These are phyloP conservation scores for Otatea glauca DNA, from an alignment of 176 grass and related monocot species.

Conservation along the genomic window DNA sequence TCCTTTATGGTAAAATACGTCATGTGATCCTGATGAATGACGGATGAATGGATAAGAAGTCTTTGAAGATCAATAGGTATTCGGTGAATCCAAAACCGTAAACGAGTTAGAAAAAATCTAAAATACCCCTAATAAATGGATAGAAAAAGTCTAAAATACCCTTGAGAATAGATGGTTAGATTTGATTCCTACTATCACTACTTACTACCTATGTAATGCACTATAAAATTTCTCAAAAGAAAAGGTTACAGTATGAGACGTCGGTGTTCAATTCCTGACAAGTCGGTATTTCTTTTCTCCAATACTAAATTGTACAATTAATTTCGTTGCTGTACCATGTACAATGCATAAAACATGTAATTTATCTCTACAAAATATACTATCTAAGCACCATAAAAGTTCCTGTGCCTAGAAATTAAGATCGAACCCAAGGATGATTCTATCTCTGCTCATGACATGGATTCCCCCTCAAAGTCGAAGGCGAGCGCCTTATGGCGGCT, in stretches of 20 bases:
- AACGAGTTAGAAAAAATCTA: too few species aligned
- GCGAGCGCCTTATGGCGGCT: slow-evolving; percentile 59
- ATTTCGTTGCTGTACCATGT: neutral
- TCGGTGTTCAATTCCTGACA: neutral
- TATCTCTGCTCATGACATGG: neutral
- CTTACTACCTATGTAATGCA: too few species aligned
- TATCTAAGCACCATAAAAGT: neutral
- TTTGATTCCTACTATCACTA: too few species aligned
- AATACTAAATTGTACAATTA: neutral
- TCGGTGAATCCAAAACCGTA: too few species aligned
- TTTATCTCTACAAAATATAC: neutral
- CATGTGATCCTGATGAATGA: too few species aligned
- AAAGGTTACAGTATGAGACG: neutral
- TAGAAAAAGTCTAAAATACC: too few species aligned
- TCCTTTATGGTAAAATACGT: too few species aligned
- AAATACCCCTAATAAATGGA: too few species aligned
- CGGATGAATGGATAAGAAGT: too few species aligned
- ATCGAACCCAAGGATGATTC: neutral
- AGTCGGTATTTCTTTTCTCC: neutral
- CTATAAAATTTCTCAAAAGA: too few species aligned
- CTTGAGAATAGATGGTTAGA: too few species aligned
- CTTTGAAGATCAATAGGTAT: too few species aligned
- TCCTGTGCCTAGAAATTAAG: neutral
- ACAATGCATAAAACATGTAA: neutral
- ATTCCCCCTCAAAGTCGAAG: slow-evolving; percentile 46